Base-by-base conservation (phyloP, 177 flowering plant species). In the Vitis hybrid region DNA sequence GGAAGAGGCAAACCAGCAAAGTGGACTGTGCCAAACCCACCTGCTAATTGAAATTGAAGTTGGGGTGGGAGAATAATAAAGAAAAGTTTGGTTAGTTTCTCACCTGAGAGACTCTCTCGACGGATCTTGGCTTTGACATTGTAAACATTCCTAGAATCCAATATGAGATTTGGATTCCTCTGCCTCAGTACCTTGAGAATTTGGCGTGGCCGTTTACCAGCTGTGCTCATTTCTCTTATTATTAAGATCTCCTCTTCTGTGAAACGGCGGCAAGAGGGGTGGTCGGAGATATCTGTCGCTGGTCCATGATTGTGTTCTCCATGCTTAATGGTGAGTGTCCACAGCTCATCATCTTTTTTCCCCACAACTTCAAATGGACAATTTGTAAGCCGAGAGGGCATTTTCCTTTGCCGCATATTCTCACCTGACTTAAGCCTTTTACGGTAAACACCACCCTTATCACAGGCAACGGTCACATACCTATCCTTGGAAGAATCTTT, bases 161-260 rank as follows among this genome's bases (percentile, higher is more conserved):
- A 62, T 45, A 62, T 22, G 7, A 62, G 49, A 62, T 62, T 45
- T 62, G 65, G 65, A 45, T 62, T 62, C 65, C 26, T 62, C 48
- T 62, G 65, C 65, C 51, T 62, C 65, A 62, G 26, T 6, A 22
- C 65, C 65, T 62, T 62, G 51, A 62, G 65, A 62, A 62, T 62
- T 45, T 62, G 65, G 15, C 65, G 22, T n/a, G 65, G 65, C 22
- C 65, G 51, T 48, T 62, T 62, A 62, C 65, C 65, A n/a, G 52
- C 26, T 10, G 65, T 51, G 33, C 52, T 62, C 65, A 62, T 29
- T 61, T 61, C 64, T 31, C 39, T 61, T 61, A 61, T 61, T 14
- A 61, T 13, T 14, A 61, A 61, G 13, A 61, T 48, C 64, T 61
- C 64, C 13, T 61, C 64, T 61, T 61, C 64, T 29, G 64, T 61